Percentiles rank a stretch among this genome's conserved stretches.
Conservation (phyloP, 331 rosid species). For the Saraca asoca region DNA sequence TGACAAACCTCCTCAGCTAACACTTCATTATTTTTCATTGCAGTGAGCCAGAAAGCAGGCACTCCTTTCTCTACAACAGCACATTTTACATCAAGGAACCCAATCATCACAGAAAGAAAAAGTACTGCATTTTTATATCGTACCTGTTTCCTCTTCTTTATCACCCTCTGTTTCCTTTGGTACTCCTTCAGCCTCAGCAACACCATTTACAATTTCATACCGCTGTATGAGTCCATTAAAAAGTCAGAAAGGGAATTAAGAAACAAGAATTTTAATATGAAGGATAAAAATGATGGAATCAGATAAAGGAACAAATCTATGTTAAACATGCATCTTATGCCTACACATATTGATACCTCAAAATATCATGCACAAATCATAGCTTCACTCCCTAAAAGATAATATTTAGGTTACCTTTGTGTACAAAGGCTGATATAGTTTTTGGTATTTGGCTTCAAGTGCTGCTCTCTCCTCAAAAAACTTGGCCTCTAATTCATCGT, state of each 20-base stretch:
- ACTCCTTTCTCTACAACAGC: constrained; percentile 75
- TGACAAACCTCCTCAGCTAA: constrained; percentile 68
- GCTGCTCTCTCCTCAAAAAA: constrained; percentile 86
- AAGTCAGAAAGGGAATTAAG: not conserved
- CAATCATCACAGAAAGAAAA: not conserved
- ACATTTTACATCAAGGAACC: constrained; percentile 2
- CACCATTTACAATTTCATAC: constrained; percentile 72
- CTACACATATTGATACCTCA: no score
- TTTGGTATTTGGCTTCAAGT: constrained; percentile 83
- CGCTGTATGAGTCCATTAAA: constrained; percentile 51
- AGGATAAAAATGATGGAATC: not conserved
- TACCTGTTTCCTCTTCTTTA: constrained; percentile 47
- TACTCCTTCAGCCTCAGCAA: constrained; percentile 58
- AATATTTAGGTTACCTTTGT: constrained; percentile 38
- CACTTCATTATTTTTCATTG: constrained; percentile 74
- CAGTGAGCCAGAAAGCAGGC: constrained; percentile 81
- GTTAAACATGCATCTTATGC: not conserved
- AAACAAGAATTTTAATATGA: no score
- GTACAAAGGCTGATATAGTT: constrained; percentile 62
- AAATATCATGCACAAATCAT: no score
- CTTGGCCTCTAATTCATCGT: constrained; percentile 69
- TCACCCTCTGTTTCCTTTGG: constrained; percentile 36
- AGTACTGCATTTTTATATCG: constrained; percentile 20
- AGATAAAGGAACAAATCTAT: not conserved
- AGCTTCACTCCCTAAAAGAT: no score